Percentiles rank a stretch among this genome's conserved stretches.
Conservation (phyloP, 2,329 filamentous ascomycete species). For the Exophiala sp. region DNA sequence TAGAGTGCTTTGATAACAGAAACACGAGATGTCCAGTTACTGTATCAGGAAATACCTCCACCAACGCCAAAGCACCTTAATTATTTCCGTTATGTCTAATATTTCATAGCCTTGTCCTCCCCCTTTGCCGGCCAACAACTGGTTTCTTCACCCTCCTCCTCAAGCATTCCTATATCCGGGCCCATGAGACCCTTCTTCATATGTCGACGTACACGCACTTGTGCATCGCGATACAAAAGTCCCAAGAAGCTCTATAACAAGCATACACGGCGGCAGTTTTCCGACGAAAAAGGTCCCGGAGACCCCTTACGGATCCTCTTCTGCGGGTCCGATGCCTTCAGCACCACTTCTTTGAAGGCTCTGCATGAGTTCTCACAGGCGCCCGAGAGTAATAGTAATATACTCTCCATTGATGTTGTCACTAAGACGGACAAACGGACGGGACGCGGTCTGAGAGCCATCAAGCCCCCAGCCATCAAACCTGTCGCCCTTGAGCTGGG, state of each 20-base stretch:
- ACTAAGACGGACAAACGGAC: constrained; percentile 71
- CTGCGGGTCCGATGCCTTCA: constrained; percentile 90
- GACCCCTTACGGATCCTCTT: constrained; percentile 76
- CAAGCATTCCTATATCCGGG: background rate
- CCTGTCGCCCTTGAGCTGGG: constrained; percentile 56
- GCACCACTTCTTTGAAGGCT: constrained; percentile 66
- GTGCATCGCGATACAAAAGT: background rate
- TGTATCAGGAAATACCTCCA: background rate
- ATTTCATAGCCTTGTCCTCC: no score
- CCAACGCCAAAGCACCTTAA: no score
- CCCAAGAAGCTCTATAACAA: background rate
- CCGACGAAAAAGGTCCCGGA: constrained; percentile 15
- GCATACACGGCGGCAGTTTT: background rate
- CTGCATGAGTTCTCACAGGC: constrained; percentile 55
- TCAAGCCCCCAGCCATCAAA: constrained; percentile 69
- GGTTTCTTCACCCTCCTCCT: background rate
- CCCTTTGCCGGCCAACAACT: background rate
- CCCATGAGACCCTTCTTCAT: constrained; percentile 6
- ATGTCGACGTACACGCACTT: background rate
- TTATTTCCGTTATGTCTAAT: no score
- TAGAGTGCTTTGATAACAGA: background rate
- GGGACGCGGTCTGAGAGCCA: constrained; percentile 65
- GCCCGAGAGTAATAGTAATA: constrained; percentile 49
- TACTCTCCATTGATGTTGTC: constrained; percentile 78
- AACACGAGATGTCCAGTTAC: no score